Base-by-base conservation (phyloP, 352 stramenopile genomes). In the Globisporangium emineosum region DNA sequence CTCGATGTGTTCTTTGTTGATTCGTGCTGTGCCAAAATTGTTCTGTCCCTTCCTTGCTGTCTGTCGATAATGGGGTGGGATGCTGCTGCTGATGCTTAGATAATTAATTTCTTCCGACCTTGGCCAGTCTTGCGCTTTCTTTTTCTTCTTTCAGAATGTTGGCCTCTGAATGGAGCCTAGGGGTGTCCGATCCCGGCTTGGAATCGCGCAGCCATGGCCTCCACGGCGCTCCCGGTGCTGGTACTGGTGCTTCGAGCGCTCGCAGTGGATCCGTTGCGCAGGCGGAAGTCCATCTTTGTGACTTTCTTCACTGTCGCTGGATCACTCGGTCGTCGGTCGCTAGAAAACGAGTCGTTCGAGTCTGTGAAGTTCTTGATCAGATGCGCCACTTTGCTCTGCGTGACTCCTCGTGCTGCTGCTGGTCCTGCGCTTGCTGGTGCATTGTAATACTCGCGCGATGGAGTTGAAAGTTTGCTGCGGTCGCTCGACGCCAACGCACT, bases 281-380 rank as follows among this genome's bases (percentile, higher is more conserved):
- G 60, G 32, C 74, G 72, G 29, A 81, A 79, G 49, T 85, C 76
- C 19, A 81, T 21, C 58, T 81, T 83, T 15, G 63, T 72, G 8
- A 65, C 52, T 10, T 57, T 57, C 49, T 79, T 81, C 32, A 77
- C 70, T 19, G 51, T 27, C 17, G 69, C 45, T 9, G 65, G 51
- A 15, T 68, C 75, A 32, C 67, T 66, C n/a, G 70, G 61, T 42
- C 25, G 50, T 49, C 53, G 29, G 17, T 55, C 51, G n/a, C 57
- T 68, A 40, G 29, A n/a, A 1, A 33, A 30, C 8, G 57, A 56
- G 43, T 66, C 56, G 27, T 67, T 65, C 27, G 64, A 68, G 29
- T 78, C 74, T 4, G 33, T 47, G 32, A 88, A 91, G 68, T 88
- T 91, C 70, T 89, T 89, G 69, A 89, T 89, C 60, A 91, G 65